A percentile compares a stretch with the other conserved stretches of the same genome.
Evolutionary conservation across 768 basidiomycete species (phyloP).

Genomic region (Rhodotorula toruloides): DNA sequence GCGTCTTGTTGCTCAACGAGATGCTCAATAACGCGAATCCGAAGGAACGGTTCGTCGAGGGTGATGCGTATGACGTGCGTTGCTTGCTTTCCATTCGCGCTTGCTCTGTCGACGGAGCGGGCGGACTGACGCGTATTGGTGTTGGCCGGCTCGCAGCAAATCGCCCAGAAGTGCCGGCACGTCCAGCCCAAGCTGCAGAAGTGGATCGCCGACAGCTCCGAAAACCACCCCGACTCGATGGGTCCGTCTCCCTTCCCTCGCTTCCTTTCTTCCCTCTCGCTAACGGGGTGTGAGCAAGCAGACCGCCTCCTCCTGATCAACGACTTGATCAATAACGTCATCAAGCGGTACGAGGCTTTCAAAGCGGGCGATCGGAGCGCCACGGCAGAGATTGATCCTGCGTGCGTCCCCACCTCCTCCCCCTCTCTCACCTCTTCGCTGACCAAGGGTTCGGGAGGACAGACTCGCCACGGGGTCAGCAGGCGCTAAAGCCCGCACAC

Average conservation of each 20-base stretch:
- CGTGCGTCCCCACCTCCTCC: constrained; percentile 43
- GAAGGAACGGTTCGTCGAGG: constrained; percentile 71
- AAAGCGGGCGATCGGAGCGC: constrained; percentile 77
- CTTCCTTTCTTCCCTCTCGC: background rate
- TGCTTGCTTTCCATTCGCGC: no score
- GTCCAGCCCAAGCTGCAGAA: constrained; percentile 94
- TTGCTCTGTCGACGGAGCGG: no score
- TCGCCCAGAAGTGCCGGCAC: constrained; percentile 68
- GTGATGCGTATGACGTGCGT: constrained; percentile 87
- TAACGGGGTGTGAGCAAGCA: constrained; percentile 43
- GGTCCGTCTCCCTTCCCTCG: constrained; percentile 53
- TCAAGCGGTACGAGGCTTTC: constrained; percentile 85
- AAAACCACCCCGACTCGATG: constrained; percentile 81
- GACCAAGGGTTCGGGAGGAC: constrained; percentile 2
- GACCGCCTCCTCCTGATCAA: constrained; percentile 94
- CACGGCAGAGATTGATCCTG: constrained; percentile 48
- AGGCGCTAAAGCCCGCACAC: constrained; percentile 23
- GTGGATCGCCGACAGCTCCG: constrained; percentile 91
- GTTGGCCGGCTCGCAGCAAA: constrained; percentile 61
- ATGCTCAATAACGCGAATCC: constrained; percentile 82
- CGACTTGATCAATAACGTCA: constrained; percentile 91
- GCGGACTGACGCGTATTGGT: no score
- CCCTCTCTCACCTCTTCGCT: background rate
- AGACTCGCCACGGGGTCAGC: constrained; percentile 3
- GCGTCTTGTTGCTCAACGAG: constrained; percentile 92